phyloP scores from a whole-genome alignment of 2,329 filamentous ascomycete genomes.

The Pseudogymnoascus sp. region DNA sequence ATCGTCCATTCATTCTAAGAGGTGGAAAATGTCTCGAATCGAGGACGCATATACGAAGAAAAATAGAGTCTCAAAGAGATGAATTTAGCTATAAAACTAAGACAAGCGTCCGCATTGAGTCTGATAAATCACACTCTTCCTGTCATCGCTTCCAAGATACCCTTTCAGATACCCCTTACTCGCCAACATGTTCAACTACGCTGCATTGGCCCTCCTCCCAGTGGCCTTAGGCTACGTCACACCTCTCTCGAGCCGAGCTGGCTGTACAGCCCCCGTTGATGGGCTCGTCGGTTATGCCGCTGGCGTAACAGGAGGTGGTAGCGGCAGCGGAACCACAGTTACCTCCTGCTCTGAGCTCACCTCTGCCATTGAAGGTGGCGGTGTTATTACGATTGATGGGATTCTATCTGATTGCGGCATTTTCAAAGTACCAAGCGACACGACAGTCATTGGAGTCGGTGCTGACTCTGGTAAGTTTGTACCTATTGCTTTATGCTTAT shows the following conservation, averaged over 20 bases:
- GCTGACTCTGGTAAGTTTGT: constrained; percentile 26
- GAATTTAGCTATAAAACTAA: neutral
- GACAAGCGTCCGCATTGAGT: neutral
- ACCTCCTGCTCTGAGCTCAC: constrained; percentile 38
- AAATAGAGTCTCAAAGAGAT: neutral
- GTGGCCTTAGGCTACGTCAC: neutral
- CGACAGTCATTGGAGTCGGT: constrained; percentile 44
- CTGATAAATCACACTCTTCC: neutral
- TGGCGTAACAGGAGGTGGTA: constrained; percentile 37
- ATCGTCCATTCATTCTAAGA: neutral
- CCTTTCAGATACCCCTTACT: neutral
- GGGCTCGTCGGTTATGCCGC: neutral
- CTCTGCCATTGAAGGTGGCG: constrained; percentile 39
- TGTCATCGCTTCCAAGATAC: neutral
- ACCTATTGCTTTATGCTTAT: neutral
- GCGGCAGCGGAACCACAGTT: constrained; percentile 41
- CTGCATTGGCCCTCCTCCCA: constrained; percentile 6
- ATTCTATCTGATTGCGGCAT: constrained; percentile 23
- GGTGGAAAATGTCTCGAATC: neutral
- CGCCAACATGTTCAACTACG: neutral
- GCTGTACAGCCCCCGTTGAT: neutral
- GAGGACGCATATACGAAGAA: neutral
- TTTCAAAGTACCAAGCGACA: constrained; percentile 33
- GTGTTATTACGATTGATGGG: constrained; percentile 40
- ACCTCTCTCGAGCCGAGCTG: neutral